Conservation (phyloP, 306 rosid genomes). For the Astragalus glycyphyllos region DNA sequence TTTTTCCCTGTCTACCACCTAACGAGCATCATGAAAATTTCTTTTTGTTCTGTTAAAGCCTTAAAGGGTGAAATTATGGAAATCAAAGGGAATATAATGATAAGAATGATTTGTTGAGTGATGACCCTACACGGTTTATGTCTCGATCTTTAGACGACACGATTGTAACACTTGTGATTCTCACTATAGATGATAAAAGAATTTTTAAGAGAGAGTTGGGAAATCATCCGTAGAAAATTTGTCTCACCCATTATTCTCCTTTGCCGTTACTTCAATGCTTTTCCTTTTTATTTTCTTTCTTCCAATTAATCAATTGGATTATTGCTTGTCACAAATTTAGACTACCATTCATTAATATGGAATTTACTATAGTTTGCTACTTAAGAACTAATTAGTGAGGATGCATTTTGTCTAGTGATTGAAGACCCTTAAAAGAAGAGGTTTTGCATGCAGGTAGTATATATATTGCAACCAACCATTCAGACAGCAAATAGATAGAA, state of each 20-base stretch:
- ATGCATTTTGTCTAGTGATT: slow-evolving; percentile 41
- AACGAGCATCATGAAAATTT: slow-evolving; percentile 50
- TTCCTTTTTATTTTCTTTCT: slow-evolving; percentile 30
- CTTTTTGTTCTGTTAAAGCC: slow-evolving; percentile 43
- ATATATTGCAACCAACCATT: slow-evolving; percentile 43
- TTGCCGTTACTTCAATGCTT: slow-evolving; percentile 31
- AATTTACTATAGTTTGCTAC: slow-evolving; percentile 3
- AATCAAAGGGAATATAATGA: slow-evolving; percentile 51
- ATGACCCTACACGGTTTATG: slow-evolving; percentile 52
- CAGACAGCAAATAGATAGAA: slow-evolving; percentile 30
- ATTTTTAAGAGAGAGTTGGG: slow-evolving; percentile 47
- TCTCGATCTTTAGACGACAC: slow-evolving; percentile 56
- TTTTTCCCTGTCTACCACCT: slow-evolving; percentile 50
- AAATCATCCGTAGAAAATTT: slow-evolving; percentile 50
- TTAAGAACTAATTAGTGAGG: slow-evolving; percentile 24
- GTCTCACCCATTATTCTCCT: slow-evolving; percentile 49
- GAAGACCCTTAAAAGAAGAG: slow-evolving; percentile 35
- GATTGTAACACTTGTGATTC: slow-evolving; percentile 56
- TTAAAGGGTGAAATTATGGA: slow-evolving; percentile 47
- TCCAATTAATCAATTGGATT: slow-evolving; percentile 18
- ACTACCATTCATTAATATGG: slow-evolving; percentile 34
- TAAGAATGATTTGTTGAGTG: slow-evolving; percentile 45
- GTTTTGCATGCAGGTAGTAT: slow-evolving; percentile 48
- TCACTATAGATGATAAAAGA: slow-evolving; percentile 51
- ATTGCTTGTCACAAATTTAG: slow-evolving; percentile 36